phyloP scores from a whole-genome alignment of 176 grass and related monocot genomes.

The Eremochloa ophiuroides region DNA sequence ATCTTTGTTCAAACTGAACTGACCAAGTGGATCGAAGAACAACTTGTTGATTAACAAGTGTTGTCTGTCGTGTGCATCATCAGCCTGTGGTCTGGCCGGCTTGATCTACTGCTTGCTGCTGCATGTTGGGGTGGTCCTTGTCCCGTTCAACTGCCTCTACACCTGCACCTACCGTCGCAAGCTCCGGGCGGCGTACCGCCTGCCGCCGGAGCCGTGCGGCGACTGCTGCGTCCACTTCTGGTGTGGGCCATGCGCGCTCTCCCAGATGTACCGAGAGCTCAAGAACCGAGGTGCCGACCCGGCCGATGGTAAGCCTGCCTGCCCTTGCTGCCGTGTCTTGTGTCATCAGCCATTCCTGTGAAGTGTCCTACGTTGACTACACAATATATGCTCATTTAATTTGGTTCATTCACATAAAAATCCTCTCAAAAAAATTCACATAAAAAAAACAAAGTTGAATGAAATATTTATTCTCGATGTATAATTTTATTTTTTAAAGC shows the following conservation, averaged over 20 bases:
- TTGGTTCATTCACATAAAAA: no score
- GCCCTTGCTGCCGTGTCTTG: no score
- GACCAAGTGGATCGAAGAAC: neutral
- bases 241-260: conserved; percentile 47
- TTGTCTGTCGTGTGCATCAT: no score
- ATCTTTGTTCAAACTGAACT: neutral
- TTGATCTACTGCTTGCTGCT: neutral
- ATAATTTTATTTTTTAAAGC: no score
- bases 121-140: neutral
- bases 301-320: conserved; percentile 34
- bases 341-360: no score
- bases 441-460: no score
- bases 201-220: conserved; percentile 29
- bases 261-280: conserved; percentile 55
- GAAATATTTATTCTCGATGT: no score
- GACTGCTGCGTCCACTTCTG: conserved; percentile 49
- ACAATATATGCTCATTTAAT: no score
- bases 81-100: neutral
- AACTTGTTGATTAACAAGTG: no score
- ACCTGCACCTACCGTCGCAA: conserved; percentile 49
- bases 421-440: no score
- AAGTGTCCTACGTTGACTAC: no score
- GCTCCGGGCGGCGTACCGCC: conserved; percentile 40
- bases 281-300: conserved; percentile 47
- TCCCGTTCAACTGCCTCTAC: neutral